Evolutionary conservation across 352 stramenopile species (phyloP).

Genomic region (Globisporangium solare): DNA sequence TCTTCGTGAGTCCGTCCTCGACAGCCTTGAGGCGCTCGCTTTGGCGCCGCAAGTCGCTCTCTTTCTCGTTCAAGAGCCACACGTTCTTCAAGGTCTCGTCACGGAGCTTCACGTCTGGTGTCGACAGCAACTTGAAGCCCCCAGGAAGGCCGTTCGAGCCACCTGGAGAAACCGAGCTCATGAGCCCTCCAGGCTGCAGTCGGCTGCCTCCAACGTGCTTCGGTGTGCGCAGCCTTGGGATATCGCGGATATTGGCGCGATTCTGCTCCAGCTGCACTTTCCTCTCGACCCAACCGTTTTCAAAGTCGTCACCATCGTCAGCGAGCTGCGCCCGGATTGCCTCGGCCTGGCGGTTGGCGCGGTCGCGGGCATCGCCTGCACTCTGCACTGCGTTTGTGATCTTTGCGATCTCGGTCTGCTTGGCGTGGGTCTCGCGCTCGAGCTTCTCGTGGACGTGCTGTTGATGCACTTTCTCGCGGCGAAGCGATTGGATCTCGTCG

Average conservation of each 20-base stretch:
- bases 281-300: constrained; percentile 81
- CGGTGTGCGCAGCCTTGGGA: constrained; percentile 53
- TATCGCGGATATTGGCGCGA: constrained; percentile 69
- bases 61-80: constrained; percentile 69
- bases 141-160: constrained; percentile 10
- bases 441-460: constrained; percentile 73
- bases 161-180: constrained; percentile 3
- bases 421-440: constrained; percentile 79
- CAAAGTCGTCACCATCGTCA: constrained; percentile 83
- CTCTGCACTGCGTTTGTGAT: constrained; percentile 70
- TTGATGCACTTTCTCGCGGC: constrained; percentile 77
- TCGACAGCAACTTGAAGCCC: constrained; percentile 59
- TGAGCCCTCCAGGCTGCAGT: background rate
- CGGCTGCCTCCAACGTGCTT: constrained; percentile 30
- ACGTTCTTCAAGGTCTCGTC: constrained; percentile 78
- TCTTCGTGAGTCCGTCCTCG: constrained; percentile 83
- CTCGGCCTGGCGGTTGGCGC: constrained; percentile 78
- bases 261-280: constrained; percentile 83
- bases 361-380: constrained; percentile 79
- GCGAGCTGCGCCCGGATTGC: constrained; percentile 61
- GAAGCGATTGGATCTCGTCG: constrained; percentile 72
- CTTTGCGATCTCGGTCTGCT: constrained; percentile 80
- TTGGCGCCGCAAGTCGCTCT: constrained; percentile 66
- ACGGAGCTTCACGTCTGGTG: constrained; percentile 61
- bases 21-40: constrained; percentile 62